A percentile compares a stretch with the other conserved stretches of the same genome.
Conservation (phyloP, 2,329 filamentous ascomycete species). For the Diaporthe ilicicola region DNA sequence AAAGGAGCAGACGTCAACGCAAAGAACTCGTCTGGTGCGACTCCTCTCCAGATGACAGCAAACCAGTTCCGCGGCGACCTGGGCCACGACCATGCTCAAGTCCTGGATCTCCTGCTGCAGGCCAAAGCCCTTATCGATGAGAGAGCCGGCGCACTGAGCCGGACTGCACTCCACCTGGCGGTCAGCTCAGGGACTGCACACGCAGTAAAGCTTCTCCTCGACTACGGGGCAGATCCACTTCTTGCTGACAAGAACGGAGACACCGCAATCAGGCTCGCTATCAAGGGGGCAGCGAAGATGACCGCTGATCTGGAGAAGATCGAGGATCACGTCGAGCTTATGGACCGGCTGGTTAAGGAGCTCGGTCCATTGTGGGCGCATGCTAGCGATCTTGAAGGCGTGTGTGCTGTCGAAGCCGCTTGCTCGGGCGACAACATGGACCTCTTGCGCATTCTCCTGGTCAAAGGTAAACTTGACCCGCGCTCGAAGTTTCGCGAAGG, state of each 20-base stretch:
- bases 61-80: constrained; percentile 31
- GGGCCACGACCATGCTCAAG: constrained; percentile 21
- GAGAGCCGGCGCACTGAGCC: constrained; percentile 21
- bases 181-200: constrained; percentile 22
- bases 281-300: constrained; percentile 19
- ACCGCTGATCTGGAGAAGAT: constrained; percentile 13
- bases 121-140: constrained; percentile 20
- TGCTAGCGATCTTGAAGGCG: background rate
- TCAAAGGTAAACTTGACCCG: background rate
- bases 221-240: constrained; percentile 1
- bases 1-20: constrained; percentile 26
- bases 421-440: background rate
- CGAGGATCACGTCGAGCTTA: constrained; percentile 31
- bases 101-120: constrained; percentile 24
- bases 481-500: background rate
- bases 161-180: constrained; percentile 27
- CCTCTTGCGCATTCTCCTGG: background rate
- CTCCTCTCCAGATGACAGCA: constrained; percentile 27
- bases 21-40: constrained; percentile 22
- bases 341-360: constrained; percentile 18
- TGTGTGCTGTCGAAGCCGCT: background rate
- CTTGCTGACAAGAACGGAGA: constrained; percentile 7
- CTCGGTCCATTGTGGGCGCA: background rate
- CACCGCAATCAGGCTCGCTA: constrained; percentile 25
- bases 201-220: constrained; percentile 23